phyloP scores from a whole-genome alignment of 2,329 filamentous ascomycete species.

The Monosporascus sp. region DNA sequence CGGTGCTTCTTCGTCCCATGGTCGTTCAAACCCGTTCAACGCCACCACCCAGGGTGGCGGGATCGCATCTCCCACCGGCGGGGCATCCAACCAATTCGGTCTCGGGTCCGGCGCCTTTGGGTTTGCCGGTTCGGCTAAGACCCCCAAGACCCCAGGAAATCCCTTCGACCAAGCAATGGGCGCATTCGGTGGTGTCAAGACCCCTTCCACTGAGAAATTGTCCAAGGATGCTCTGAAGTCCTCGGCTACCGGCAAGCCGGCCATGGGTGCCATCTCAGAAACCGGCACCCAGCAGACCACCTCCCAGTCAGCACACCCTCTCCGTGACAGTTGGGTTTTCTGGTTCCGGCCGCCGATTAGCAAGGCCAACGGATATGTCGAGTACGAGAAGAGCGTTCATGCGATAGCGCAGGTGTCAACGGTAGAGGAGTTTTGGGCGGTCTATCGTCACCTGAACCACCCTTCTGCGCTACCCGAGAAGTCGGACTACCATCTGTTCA shows the following conservation, averaged over 20 bases:
- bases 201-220: constrained; percentile 58
- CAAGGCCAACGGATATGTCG: constrained; percentile 79
- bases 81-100: constrained; percentile 71
- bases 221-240: constrained; percentile 39
- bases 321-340: constrained; percentile 89
- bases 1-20: constrained; percentile 67
- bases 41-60: constrained; percentile 65
- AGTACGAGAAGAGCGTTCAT: constrained; percentile 95
- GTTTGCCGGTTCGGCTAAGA: constrained; percentile 84
- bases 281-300: constrained; percentile 32
- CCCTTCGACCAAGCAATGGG: constrained; percentile 71
- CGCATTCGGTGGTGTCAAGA: constrained; percentile 39
- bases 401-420: constrained; percentile 76
- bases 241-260: constrained; percentile 27
- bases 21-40: constrained; percentile 72
- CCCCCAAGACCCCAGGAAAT: constrained; percentile 77
- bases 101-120: constrained; percentile 94
- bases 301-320: constrained; percentile 46
- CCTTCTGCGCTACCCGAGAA: constrained; percentile 85
- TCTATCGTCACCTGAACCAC: constrained; percentile 84
- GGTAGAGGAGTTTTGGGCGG: constrained; percentile 84
- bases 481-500: constrained; percentile 97
- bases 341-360: constrained; percentile 97
- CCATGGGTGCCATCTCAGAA: constrained; percentile 44
- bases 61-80: constrained; percentile 70